Conservation (phyloP, 2,329 filamentous ascomycete genomes). For the Venturia aucupariae region DNA sequence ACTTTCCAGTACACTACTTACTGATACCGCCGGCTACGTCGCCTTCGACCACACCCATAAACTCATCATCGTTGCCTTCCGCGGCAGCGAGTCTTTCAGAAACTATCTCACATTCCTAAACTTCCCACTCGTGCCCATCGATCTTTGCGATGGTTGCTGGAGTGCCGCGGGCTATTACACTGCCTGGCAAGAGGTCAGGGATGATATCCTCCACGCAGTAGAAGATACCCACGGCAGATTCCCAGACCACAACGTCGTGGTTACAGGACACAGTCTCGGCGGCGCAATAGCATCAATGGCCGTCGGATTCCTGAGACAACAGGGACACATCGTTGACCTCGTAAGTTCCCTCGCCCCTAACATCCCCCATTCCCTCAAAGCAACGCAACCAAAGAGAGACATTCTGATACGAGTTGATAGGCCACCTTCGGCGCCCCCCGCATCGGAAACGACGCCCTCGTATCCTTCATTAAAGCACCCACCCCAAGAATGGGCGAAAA, state of each 20-base stretch:
- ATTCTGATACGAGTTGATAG: not conserved
- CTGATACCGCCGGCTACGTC: slow-evolving; percentile 39
- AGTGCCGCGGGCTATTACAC: not conserved
- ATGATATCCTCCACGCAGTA: not conserved
- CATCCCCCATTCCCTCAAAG: not conserved
- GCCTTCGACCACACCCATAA: slow-evolving; percentile 37
- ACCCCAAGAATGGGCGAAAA: not conserved
- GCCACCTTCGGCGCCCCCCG: not conserved
- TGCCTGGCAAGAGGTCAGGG: not conserved
- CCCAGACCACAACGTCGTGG: not conserved
- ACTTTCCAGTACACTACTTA: slow-evolving; percentile 27
- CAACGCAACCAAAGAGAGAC: too few relatives aligned
- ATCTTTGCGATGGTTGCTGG: not conserved
- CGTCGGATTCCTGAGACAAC: not conserved
- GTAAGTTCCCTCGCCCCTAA: not conserved
- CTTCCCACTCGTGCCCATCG: not conserved
- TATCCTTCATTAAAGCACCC: not conserved
- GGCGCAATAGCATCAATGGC: not conserved
- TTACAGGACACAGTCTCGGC: not conserved
- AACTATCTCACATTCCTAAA: slow-evolving; percentile 33
- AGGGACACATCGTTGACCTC: not conserved
- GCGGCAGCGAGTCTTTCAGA: slow-evolving; percentile 48
- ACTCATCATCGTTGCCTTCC: slow-evolving; percentile 51
- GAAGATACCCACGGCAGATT: not conserved
- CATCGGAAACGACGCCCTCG: not conserved